Evolutionary conservation across 1,284 basidiomycete species (phyloP), one percentile per base, ranked within the genome.

Genomic region (Trichosporon asahii): DNA sequence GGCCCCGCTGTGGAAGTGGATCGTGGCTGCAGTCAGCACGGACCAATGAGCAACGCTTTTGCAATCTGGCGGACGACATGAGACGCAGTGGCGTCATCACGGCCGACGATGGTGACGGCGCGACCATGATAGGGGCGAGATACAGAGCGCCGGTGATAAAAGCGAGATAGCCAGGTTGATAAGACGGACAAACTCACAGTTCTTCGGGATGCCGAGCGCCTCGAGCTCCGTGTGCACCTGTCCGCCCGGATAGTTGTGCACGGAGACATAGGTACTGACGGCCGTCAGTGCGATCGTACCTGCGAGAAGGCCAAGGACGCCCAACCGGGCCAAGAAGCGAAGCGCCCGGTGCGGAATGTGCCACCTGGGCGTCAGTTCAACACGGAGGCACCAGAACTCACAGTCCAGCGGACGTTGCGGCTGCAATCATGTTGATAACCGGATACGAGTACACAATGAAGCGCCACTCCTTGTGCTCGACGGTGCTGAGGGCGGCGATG

Each of bases 391-490:
- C 35, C 27, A 9, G 46, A 14, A 73, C 75, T 35, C 46, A 72
- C 69, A 78, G 66, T 1, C 71, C 67, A 2, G 74, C 70, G 53
- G 76, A 76, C n/a, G 89, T 90, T 18, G 89, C 81, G 0, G 94
- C 90, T 0, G 91, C 92, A 1, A 91, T 87, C 3, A 94, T 84
- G 76, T 98, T 98, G 80, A 94, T 86, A 0, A 89, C 78, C 0
- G 96, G 95, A 0, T 98, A 87, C 12, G 89, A 87, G 78, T 98
- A 98, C 6, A 95, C 87, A 71, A 98, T 86, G 82, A 99, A 99
- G 3, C 96, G 88, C 95, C 96, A 98, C 83, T 99, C 97, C 79
- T 87, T 84, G 73, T 35, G 68, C 0, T 88, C 90, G 0, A 98
- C 85, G 21, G 81, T 84, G 77, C 93, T 95, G 76, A 99, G 88